Conservation (phyloP, 306 rosid genomes). For the Quercus berberidifolia region DNA sequence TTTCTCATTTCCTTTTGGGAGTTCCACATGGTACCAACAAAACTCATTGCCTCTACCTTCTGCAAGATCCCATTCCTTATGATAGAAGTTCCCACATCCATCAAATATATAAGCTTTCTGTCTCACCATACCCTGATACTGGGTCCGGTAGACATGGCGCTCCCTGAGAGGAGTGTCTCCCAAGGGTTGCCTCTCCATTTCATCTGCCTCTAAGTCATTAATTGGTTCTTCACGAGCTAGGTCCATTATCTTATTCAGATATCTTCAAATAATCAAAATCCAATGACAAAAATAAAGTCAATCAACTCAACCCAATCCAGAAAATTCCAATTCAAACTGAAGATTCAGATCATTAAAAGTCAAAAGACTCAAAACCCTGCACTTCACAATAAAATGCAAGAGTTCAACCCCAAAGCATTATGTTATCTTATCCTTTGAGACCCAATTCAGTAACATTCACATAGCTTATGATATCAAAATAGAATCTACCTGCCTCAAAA, state of each 20-base stretch:
- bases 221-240: conserved; percentile 31
- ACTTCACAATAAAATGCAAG: background rate
- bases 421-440: background rate
- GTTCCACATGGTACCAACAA: conserved; percentile 98
- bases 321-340: conserved; percentile 18
- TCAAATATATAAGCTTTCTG: conserved; percentile 88
- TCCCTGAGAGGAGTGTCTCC: conserved; percentile 37
- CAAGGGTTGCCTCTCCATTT: conserved; percentile 44
- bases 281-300: conserved; percentile 14
- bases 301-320: conserved; percentile 11
- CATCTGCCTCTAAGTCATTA: conserved; percentile 44
- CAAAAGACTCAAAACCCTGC: background rate
- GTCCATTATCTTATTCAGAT: conserved; percentile 47
- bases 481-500: conserved; percentile 14
- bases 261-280: conserved; percentile 13
- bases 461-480: background rate
- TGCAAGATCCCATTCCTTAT: conserved; percentile 77
- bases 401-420: conserved; percentile 20
- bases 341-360: background rate
- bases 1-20: conserved; percentile 76
- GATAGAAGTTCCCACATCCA: conserved; percentile 62
- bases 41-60: conserved; percentile 73
- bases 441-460: background rate
- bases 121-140: conserved; percentile 57
- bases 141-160: conserved; percentile 25